Evolutionary conservation across 805 yeast species (phyloP), one percentile per base, ranked within the genome.

Genomic region (Candida peoriensis): DNA sequence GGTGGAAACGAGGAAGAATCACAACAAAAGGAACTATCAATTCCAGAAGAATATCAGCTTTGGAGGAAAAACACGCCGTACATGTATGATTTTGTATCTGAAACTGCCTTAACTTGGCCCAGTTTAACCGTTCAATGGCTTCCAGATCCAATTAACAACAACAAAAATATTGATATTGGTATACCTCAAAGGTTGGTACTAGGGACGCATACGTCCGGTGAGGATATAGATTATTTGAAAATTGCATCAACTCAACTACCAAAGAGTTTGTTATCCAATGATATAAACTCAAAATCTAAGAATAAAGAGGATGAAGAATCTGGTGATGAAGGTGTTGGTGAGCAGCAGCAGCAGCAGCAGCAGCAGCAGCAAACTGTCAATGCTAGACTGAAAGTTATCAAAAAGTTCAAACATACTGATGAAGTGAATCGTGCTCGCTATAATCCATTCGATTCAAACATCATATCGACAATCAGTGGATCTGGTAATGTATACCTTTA

Each of bases 51-150:
- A 54, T 83, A 84, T 52, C 77, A 80, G 40, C 57, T 83, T 42
- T 84, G 95, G 95, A 70, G 85, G 40, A 76, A 82, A 50, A 84
- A 82, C 50, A 83, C 89, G 44, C 80, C 84, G 10, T 76, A 70
- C 47, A 82, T 84, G 93, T 84, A 84, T 46, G 88, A 83, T 48
- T 83, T 80, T 53, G 86, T 84, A 21, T 76, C 82, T 32, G 93
- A 84, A 51, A 81, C 90, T 0, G 85, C 82, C 3, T 60, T 84
- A 29, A 74, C 79, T 10, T 84, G 94, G 94, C 94, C 95, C 2
- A 78, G 89, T 3, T 63, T 84, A 32, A 79, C 90, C 2, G 70
- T 81, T 5, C 85, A 84, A 57, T 84, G 93, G 89, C 55, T 81
- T 7, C 89, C 88, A 0, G 63, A 61, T 36, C 38, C 48, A 38